A percentile compares a stretch with the other conserved stretches of the same genome.
These are phyloP conservation scores for Scytalidium lignicola DNA, from an alignment of 2,329 filamentous ascomycete genomes.

Conservation along the genomic window DNA sequence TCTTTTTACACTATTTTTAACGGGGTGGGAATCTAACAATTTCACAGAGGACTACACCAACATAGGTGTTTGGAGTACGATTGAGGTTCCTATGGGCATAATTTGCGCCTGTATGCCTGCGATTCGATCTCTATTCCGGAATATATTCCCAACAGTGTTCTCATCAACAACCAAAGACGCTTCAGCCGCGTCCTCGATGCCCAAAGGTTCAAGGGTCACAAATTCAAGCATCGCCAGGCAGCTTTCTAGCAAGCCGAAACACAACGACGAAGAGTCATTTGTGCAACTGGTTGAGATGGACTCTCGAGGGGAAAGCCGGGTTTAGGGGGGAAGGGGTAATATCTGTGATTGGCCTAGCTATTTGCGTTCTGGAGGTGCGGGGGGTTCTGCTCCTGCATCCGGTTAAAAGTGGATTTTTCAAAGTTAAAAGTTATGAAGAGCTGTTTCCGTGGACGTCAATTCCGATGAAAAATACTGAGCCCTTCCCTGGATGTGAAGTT, in stretches of 20 bases:
- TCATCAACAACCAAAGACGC: not conserved
- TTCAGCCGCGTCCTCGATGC: not conserved
- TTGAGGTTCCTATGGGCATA: conserved; percentile 16
- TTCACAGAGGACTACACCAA: conserved; percentile 12
- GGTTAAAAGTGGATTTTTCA: no score
- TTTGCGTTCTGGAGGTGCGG: no score
- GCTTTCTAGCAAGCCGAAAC: not conserved
- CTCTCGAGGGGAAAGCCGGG: not conserved
- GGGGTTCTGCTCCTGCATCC: no score
- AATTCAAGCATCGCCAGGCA: not conserved
- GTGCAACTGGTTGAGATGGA: not conserved
- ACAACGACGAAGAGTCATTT: not conserved
- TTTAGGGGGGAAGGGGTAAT: not conserved
- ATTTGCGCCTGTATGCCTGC: conserved; percentile 17
- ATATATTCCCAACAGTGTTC: not conserved
- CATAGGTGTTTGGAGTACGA: conserved; percentile 15
- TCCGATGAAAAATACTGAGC: no score
- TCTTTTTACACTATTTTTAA: not conserved
- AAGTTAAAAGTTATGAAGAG: no score
- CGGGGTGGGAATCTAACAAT: not conserved
- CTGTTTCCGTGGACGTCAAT: no score
- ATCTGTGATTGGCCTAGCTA: not conserved
- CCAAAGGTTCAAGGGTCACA: not conserved
- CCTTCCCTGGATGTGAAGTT: no score
- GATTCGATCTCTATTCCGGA: conserved; percentile 6